Base-by-base conservation (phyloP, 441 rosid species). In the Pelargonium citronellum region DNA sequence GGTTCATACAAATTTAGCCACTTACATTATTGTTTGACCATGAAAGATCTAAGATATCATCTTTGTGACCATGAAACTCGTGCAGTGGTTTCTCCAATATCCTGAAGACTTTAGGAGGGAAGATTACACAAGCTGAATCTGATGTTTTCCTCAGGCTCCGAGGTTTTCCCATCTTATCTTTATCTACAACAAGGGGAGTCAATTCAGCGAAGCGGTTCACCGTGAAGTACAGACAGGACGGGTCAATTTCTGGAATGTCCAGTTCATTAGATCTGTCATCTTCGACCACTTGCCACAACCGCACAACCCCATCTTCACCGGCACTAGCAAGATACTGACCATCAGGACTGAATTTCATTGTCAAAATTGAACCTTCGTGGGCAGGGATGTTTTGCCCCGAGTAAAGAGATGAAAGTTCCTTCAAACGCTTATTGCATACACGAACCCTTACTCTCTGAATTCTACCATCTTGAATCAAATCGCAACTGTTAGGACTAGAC, bases 21-120 rank as follows among this genome's bases (percentile, higher is more conserved):
- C 94, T 83, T 66, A 93, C 98, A 85, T 87, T 85, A 74, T 84
- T 80, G 73, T 79, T 83, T 8, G 99, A 94, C 99, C 99, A 94
- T 0, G 97, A 85, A 71, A 94, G 90, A 83, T 89, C 92, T 85
- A 94, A 82, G 68, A 94, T 77, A 76, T 91, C 91, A 27, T 82
- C 83, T 0, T 10, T 69, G 75, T 94, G 99, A 66, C 97, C 99
- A 37, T 64, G 81, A 71, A 91, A 90, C 80, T 87, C 92, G 66
- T 91, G 89, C 79, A 86, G 77, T 46, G 97, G 96, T 73, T 80
- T 86, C 88, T 91, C 99, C 77, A 77, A 69, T 37, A 94, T 75
- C 74, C 78, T 72, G 74, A 94, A 94, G 66, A 86, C 82, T 74
- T 79, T 94, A 24, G 96, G 85, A 8, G 97, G 97, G 77, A 94